These are phyloP conservation scores for Penicillium cinerascens DNA, from an alignment of 495 filamentous ascomycete species.

Conservation along the genomic window DNA sequence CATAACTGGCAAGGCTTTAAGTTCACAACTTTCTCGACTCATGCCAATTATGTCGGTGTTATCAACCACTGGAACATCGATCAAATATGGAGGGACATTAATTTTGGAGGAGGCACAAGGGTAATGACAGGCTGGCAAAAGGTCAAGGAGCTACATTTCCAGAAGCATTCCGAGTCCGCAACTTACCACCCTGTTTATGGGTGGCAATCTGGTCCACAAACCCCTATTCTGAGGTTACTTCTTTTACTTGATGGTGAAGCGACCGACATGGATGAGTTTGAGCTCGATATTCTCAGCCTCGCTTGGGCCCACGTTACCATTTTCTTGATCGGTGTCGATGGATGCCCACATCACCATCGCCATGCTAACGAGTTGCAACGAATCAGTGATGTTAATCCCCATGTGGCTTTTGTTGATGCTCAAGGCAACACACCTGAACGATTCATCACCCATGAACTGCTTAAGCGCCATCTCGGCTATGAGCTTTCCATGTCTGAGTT, in stretches of 20 bases:
- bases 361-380: constrained; percentile 46
- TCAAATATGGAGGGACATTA: constrained; percentile 33
- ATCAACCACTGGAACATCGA: constrained; percentile 39
- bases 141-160: constrained; percentile 46
- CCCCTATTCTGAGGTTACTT: constrained; percentile 41
- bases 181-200: constrained; percentile 45
- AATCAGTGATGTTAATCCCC: constrained; percentile 45
- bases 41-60: constrained; percentile 33
- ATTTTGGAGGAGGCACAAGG: constrained; percentile 36
- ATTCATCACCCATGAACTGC: constrained; percentile 45
- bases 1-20: constrained; percentile 37
- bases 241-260: constrained; percentile 46
- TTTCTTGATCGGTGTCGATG: constrained; percentile 48
- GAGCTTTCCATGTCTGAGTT: constrained; percentile 44
- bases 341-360: constrained; percentile 47
- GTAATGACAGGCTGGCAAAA: constrained; percentile 51
- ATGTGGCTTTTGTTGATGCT: constrained; percentile 48
- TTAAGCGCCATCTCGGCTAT: constrained; percentile 47
- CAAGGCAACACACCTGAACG: constrained; percentile 47
- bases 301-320: constrained; percentile 49
- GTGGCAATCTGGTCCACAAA: constrained; percentile 47
- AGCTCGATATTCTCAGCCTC: constrained; percentile 43
- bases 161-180: constrained; percentile 44
- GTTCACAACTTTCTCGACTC: constrained; percentile 38
- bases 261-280: constrained; percentile 50